Percentiles rank a stretch among this genome's conserved stretches.
These are phyloP conservation scores for Salix udensis DNA, from an alignment of 345 rosid genomes.

Conservation along the genomic window DNA sequence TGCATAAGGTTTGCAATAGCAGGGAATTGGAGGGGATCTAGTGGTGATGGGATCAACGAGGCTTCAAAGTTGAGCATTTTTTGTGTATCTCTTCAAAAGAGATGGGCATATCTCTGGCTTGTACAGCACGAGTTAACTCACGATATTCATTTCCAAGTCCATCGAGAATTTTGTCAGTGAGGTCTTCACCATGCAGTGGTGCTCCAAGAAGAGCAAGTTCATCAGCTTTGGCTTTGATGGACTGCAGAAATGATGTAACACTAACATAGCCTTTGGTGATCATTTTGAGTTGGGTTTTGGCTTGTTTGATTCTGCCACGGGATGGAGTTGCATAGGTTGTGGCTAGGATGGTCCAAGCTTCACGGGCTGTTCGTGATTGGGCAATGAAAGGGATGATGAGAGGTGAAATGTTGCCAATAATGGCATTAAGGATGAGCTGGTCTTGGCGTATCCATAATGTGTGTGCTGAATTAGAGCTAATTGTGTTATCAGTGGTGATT, in stretches of 20 bases:
- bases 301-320: not conserved
- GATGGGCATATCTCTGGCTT: not conserved
- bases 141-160: not conserved
- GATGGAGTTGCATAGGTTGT: not conserved
- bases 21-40: rapidly evolving
- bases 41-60: too few species aligned
- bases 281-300: not conserved
- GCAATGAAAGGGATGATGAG: not conserved
- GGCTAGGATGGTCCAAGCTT: not conserved
- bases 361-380: rapidly evolving
- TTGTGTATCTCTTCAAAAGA: not conserved
- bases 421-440: not conserved
- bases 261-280: not conserved
- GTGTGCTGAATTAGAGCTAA: not conserved
- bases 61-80: not conserved
- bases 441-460: not conserved
- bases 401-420: not conserved
- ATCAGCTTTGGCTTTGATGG: not conserved
- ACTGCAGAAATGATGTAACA: not conserved
- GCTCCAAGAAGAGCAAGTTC: slow-evolving; percentile 1
- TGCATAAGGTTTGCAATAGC: rapidly evolving
- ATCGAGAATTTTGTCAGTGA: not conserved
- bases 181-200: not conserved
- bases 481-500: too few species aligned
- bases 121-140: not conserved